Conservation (phyloP, 2,329 filamentous ascomycete genomes). For the Penicillium sp. region DNA sequence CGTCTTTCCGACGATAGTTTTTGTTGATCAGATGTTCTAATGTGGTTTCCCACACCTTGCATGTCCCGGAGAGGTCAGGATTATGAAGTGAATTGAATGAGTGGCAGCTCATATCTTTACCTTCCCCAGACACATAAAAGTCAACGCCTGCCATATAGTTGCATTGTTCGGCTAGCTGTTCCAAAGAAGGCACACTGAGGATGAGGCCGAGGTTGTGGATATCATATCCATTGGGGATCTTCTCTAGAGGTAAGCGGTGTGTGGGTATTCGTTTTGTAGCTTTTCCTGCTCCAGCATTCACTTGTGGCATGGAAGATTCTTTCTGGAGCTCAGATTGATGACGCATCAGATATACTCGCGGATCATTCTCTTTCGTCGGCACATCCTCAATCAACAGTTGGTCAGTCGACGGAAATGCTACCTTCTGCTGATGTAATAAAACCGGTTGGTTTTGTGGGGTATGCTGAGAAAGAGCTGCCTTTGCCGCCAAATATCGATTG, state of each 20-base stretch:
- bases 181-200: background rate
- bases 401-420: background rate
- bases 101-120: background rate
- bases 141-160: slow-evolving; percentile 1
- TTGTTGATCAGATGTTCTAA: slow-evolving; percentile 17
- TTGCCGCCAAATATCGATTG: slow-evolving; percentile 29
- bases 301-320: background rate
- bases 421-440: background rate
- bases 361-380: slow-evolving; percentile 22
- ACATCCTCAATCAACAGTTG: background rate
- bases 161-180: background rate
- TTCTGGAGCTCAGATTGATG: slow-evolving; percentile 12
- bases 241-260: slow-evolving; percentile 28
- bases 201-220: slow-evolving; percentile 22
- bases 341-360: slow-evolving; percentile 29
- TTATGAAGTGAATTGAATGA: background rate
- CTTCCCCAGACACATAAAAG: background rate
- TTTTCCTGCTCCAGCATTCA: slow-evolving; percentile 7
- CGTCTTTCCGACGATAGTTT: slow-evolving; percentile 17
- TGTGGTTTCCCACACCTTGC: slow-evolving; percentile 19
- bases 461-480: slow-evolving; percentile 20
- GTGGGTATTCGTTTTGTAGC: slow-evolving; percentile 17
- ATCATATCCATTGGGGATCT: slow-evolving; percentile 21
- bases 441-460: background rate
- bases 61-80: background rate